Base-by-base conservation (phyloP, 768 basidiomycete genomes). In the Heimioporus sp. region DNA sequence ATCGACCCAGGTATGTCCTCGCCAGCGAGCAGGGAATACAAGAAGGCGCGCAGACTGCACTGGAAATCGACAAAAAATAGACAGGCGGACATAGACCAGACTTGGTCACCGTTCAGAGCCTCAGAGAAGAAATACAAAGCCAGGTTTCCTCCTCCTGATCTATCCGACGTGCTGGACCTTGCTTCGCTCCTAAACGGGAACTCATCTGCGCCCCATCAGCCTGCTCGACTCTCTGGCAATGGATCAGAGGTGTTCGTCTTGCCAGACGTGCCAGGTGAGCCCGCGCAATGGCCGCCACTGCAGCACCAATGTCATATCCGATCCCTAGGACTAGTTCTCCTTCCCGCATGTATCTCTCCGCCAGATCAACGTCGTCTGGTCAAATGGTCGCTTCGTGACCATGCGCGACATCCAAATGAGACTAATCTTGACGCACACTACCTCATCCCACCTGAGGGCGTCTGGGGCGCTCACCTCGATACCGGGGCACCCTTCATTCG, bases 361-460 rank as follows among this genome's bases (percentile, higher is more conserved):
- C 62, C 71, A 16, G 75, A 82, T 35, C 96, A 98, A 64, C 79
- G 83, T 20, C 65, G 76, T 1, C 78, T 98, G 5, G 76, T 90
- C 21, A 71, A 70, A 49, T 89, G 90, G 81, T 81, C 90, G 20
- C 80, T 99, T 8, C 63, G 75, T 10, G 79, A 86, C 17, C 92
- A 95, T 59, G 87, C 94, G 1, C 76, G 77, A 3, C 69, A 76
- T 35, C 91, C 92, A 0, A 97, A 97, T 65, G 86, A 89, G 49
- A 95, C 92, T 0, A 96, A 93, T 59, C 83, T 98, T 19, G 89
- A 95, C 50, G 80, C 83, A 0, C 96, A 98, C 67, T 97, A 96
- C 61, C 42, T 73, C 39, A 74, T 97, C 8, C 95, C 96, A 0
- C 45, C 67, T 16, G 72, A 81, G 11, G 90, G 94, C 12, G 68